phyloP scores from a whole-genome alignment of 305 asterid species.

The Ilex paraguariensis region DNA sequence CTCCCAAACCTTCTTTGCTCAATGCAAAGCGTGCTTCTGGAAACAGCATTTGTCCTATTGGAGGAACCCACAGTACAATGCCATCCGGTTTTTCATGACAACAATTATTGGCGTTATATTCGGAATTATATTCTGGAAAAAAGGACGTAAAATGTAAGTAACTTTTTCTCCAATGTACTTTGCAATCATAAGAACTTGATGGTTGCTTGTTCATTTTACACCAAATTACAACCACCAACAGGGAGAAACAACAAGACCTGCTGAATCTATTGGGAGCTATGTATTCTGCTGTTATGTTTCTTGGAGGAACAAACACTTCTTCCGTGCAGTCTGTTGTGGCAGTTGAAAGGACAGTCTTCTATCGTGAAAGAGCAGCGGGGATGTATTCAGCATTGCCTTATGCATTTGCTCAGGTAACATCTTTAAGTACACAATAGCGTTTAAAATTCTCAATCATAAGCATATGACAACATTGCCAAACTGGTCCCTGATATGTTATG shows the following conservation, averaged over 20 bases:
- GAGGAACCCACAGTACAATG: constrained; percentile 84
- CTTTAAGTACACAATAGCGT: background rate
- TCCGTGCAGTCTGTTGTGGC: background rate
- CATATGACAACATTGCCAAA: background rate
- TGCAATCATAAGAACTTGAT: too few species aligned
- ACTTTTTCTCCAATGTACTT: background rate
- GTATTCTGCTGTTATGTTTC: background rate
- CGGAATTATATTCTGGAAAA: constrained; percentile 82
- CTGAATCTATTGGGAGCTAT: background rate
- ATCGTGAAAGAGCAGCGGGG: constrained; percentile 1
- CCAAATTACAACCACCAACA: background rate
- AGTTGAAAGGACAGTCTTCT: background rate
- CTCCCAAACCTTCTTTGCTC: constrained; percentile 62
- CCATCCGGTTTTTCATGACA: constrained; percentile 74
- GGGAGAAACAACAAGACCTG: background rate
- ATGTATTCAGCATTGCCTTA: background rate
- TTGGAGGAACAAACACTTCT: background rate
- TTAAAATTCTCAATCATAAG: background rate
- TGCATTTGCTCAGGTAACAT: constrained; percentile 41
- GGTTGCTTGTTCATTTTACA: background rate
- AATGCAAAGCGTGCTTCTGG: constrained; percentile 96
- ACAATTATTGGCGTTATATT: constrained; percentile 57
- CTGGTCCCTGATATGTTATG: background rate
- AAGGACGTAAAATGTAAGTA: constrained; percentile 70
- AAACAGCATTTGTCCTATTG: constrained; percentile 82